phyloP scores from a whole-genome alignment of 1,284 basidiomycete species.

The Tilletia setariae region DNA sequence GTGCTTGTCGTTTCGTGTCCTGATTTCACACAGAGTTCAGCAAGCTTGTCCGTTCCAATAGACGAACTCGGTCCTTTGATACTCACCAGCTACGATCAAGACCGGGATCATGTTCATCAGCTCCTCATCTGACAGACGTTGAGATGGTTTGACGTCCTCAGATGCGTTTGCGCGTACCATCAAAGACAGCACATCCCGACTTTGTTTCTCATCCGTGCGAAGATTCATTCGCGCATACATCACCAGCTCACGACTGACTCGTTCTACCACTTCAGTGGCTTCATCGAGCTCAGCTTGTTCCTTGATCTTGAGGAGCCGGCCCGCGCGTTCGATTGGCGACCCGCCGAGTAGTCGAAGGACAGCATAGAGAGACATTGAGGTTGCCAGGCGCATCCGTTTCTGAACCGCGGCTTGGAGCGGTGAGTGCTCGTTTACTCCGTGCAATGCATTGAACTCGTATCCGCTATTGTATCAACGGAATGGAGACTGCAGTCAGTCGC shows the following conservation, averaged over 20 bases:
- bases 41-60: background rate
- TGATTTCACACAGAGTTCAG: conserved; percentile 67
- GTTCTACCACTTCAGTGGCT: background rate
- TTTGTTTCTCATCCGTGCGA: background rate
- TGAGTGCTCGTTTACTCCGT: background rate
- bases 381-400: background rate
- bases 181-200: background rate
- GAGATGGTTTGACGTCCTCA: background rate
- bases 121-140: background rate
- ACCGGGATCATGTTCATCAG: background rate
- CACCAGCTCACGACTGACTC: background rate
- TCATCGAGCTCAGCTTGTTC: conserved; percentile 2
- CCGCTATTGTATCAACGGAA: too few species aligned
- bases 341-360: background rate
- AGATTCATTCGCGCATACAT: background rate
- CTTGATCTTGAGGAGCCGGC: background rate
- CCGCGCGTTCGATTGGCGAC: background rate
- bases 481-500: too few species aligned
- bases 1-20: conserved; percentile 79
- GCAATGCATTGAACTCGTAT: conserved; percentile 8
- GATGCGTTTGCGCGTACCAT: conserved; percentile 4
- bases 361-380: background rate
- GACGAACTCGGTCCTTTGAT: background rate
- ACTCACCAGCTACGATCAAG: background rate
- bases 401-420: background rate